Evolutionary conservation across 2,329 filamentous ascomycete species (phyloP).

Genomic region (Botrytis fragariae): DNA sequence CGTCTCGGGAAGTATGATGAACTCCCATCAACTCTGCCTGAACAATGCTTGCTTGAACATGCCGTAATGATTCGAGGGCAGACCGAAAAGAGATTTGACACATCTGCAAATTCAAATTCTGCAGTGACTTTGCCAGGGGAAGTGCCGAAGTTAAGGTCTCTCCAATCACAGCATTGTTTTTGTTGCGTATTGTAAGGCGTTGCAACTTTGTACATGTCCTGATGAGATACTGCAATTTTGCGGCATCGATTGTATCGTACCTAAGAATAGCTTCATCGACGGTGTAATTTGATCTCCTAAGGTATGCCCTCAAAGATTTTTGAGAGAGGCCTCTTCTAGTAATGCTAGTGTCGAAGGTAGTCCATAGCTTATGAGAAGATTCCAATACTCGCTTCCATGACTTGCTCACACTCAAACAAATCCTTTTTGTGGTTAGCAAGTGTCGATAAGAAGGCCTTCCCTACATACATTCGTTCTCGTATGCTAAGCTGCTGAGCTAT

Average conservation of each 20-base stretch:
- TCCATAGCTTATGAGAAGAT: constrained; percentile 36
- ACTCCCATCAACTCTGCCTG: constrained; percentile 26
- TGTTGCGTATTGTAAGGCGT: constrained; percentile 30
- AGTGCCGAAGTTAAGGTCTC: constrained; percentile 30
- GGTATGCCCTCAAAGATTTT: constrained; percentile 31
- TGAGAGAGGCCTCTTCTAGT: constrained; percentile 25
- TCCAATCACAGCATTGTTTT: constrained; percentile 27
- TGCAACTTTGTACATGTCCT: constrained; percentile 32
- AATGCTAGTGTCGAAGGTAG: constrained; percentile 33
- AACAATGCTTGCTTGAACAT: constrained; percentile 26
- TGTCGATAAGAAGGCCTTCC: neutral
- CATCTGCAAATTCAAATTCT: constrained; percentile 23
- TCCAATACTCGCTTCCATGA: constrained; percentile 37
- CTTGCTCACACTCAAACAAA: constrained; percentile 36
- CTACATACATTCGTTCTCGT: constrained; percentile 35
- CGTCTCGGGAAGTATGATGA: constrained; percentile 10
- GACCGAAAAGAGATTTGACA: constrained; percentile 26
- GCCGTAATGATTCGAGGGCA: constrained; percentile 23
- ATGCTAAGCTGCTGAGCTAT: constrained; percentile 34
- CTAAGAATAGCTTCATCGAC: constrained; percentile 32
- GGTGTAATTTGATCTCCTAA: constrained; percentile 36
- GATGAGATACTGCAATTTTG: constrained; percentile 30
- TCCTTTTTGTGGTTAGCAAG: constrained; percentile 27
- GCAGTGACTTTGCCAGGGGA: constrained; percentile 27
- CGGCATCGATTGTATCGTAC: constrained; percentile 25